These are phyloP conservation scores for Malassezia psittaci DNA, from an alignment of 1,284 basidiomycete species.

Conservation along the genomic window DNA sequence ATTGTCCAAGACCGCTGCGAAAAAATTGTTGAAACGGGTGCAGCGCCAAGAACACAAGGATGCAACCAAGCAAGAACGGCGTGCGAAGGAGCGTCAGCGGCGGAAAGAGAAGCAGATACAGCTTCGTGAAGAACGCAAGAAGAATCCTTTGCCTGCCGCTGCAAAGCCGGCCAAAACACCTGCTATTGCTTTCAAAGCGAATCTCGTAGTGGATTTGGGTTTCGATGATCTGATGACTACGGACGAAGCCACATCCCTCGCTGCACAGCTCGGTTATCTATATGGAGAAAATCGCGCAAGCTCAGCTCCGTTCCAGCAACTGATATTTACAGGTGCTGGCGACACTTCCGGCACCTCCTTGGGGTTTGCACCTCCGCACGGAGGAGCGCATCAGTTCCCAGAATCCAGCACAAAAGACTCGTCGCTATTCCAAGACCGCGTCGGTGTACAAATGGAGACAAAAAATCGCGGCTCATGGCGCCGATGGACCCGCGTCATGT, in stretches of 20 bases:
- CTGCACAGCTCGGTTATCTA: constrained; percentile 74
- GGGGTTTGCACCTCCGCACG: constrained; percentile 6
- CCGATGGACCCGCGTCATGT: constrained; percentile 70
- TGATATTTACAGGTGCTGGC: constrained; percentile 66
- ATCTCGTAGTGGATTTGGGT: constrained; percentile 75
- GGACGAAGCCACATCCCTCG: constrained; percentile 82
- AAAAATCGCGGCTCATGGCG: constrained; percentile 62
- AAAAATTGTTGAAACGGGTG: constrained; percentile 58
- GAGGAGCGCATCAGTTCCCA: constrained; percentile 5
- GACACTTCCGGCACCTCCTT: constrained; percentile 5
- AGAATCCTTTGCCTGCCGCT: constrained; percentile 49
- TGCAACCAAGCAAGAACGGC: constrained; percentile 63
- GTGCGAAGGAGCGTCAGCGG: constrained; percentile 55
- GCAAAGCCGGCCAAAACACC: constrained; percentile 49
- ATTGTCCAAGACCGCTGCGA: constrained; percentile 66
- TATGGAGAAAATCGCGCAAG: constrained; percentile 75
- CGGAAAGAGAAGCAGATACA: constrained; percentile 49
- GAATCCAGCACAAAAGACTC: constrained; percentile 3
- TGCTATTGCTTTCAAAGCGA: constrained; percentile 53
- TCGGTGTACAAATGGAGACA: constrained; percentile 63
- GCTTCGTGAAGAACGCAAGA: not conserved
- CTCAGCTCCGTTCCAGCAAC: constrained; percentile 58
- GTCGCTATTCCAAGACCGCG: constrained; percentile 54
- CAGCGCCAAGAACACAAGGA: constrained; percentile 54
- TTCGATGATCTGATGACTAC: constrained; percentile 92